Percentiles rank a stretch among this genome's conserved stretches.
phyloP scores from a whole-genome alignment of 1,284 basidiomycete genomes.

The Cryptococcus maquisensis region DNA sequence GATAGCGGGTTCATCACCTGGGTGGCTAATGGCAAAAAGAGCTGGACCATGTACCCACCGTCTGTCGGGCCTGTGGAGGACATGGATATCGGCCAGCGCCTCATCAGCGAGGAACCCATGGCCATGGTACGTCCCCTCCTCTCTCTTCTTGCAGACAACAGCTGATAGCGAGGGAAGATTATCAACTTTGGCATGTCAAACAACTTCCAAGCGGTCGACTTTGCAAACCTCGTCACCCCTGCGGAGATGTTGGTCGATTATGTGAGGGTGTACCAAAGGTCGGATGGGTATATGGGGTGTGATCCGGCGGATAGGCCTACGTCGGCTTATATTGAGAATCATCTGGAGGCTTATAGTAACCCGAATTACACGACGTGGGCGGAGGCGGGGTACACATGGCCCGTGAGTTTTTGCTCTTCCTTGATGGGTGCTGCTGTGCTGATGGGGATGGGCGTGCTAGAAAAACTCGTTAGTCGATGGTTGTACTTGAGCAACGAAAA shows the following conservation, averaged over 20 bases:
- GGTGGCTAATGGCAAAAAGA: conserved; percentile 56
- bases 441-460: neutral
- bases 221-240: conserved; percentile 65
- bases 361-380: conserved; percentile 41
- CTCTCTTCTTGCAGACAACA: neutral
- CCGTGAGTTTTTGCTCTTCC: conserved; percentile 28
- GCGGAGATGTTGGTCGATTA: conserved; percentile 72
- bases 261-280: conserved; percentile 71
- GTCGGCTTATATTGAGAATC: conserved; percentile 40
- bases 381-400: conserved; percentile 29
- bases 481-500: neutral
- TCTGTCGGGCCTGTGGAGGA: conserved; percentile 61
- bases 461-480: conserved; percentile 3
- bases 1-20: conserved; percentile 61
- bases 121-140: conserved; percentile 32
- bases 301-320: conserved; percentile 77
- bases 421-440: neutral
- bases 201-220: conserved; percentile 55
- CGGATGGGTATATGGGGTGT: conserved; percentile 71
- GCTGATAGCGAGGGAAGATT: conserved; percentile 56
- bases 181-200: conserved; percentile 62
- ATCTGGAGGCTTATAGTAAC: conserved; percentile 37
- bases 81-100: conserved; percentile 66
- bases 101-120: conserved; percentile 80
- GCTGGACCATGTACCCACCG: conserved; percentile 54